Base-by-base conservation (phyloP, 768 basidiomycete species). In the Dioszegia crocea region DNA sequence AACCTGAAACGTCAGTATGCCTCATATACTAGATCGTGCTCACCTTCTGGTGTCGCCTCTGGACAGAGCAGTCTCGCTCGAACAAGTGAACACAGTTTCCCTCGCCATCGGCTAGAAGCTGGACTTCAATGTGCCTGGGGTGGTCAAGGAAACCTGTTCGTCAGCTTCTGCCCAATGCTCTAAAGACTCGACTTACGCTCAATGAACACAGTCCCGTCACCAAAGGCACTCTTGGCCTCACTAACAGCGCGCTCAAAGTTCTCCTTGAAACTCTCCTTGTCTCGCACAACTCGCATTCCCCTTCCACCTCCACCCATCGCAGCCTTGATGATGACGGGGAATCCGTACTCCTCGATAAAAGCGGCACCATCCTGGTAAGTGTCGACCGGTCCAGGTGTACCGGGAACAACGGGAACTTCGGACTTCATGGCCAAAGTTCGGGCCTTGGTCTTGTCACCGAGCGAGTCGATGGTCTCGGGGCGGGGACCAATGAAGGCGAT, bases 261-360 rank as follows among this genome's bases (percentile, higher is more conserved):
- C 57, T 83, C 81, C 79, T 91, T 83, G 83, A 98, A 97, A 67
- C 91, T 88, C 29, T 86, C 86, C 76, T 93, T 88, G 71, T 92
- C 90, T 62, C 91, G 86, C 31, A 99, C 96, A 56, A 99, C 94
- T 71, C 96, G 89, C 96, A 98, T 99, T 60, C 96, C 96, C 67
- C 94, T 90, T 54, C 96, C 96, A 68, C 94, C 94, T 59, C 93
- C 94, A 59, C 94, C 94, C 89, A 96, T 93, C 9, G 94, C 94
- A 38, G 96, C 96, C 80, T 98, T 99, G 84, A 99, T 97, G 77
- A 99, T 97, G 55, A 99, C 91, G 71, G 94, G 94, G 81, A 96
- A 96, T 14, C 94, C 94, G 76, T 93, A 86, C 79, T 99, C 89
- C 67, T 93, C 85, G 75, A 96, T 90, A 80, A 99, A 99, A 0